Evolutionary conservation across 345 rosid genomes (phyloP).

Genomic region (Draba incana): DNA sequence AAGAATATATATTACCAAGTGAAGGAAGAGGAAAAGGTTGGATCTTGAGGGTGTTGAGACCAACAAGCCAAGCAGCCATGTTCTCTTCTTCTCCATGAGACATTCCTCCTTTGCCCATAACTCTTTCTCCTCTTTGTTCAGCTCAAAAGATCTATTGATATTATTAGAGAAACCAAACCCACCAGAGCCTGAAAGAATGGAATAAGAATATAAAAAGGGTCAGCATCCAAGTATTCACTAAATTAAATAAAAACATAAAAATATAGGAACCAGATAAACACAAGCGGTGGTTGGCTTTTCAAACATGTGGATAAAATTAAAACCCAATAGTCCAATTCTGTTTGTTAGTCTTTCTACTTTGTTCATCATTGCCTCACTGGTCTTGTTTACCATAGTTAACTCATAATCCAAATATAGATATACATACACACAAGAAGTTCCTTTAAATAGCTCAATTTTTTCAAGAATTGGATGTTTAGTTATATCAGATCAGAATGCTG

Average conservation of each 20-base stretch:
- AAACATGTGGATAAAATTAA: slow-evolving; percentile 32
- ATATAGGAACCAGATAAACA: slow-evolving; percentile 31
- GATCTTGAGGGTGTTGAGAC: slow-evolving; percentile 80
- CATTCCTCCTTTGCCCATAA: slow-evolving; percentile 76
- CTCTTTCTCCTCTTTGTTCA: slow-evolving; percentile 16
- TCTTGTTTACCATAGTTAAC: not conserved
- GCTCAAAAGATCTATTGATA: slow-evolving; percentile 22
- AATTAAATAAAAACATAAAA: slow-evolving; percentile 25
- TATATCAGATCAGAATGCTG: slow-evolving; percentile 3
- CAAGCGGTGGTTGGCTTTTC: slow-evolving; percentile 24
- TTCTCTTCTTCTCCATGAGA: slow-evolving; percentile 67
- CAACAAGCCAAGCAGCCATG: slow-evolving; percentile 89
- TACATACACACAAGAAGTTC: not conserved
- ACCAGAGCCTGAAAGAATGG: slow-evolving; percentile 11
- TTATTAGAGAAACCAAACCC: slow-evolving; percentile 21
- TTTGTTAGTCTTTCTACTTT: not conserved
- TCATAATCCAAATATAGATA: slow-evolving; percentile 5
- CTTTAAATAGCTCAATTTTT: not conserved
- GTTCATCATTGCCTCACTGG: not conserved
- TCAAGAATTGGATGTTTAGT: not conserved
- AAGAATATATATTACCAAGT: slow-evolving; percentile 49
- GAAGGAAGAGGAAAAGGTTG: slow-evolving; percentile 77
- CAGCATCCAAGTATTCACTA: slow-evolving; percentile 31
- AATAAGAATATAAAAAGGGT: slow-evolving; percentile 12
- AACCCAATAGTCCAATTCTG: not conserved